A percentile compares a stretch with the other conserved stretches of the same genome.
phyloP scores from a whole-genome alignment of 2,329 filamentous ascomycete genomes.

The Neofusicoccum laricinum region DNA sequence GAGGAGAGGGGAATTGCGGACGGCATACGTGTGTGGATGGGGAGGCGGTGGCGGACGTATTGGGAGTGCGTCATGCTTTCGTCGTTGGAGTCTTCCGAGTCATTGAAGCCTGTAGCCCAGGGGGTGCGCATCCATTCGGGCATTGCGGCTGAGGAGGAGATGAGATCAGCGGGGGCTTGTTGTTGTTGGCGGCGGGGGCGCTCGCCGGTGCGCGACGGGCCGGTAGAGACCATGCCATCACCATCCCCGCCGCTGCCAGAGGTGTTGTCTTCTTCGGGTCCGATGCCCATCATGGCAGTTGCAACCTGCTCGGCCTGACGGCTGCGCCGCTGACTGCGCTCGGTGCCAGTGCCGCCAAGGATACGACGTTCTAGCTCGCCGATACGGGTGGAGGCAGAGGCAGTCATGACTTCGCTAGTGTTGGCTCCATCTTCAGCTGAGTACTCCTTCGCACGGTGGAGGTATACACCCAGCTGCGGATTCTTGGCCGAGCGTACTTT shows the following conservation, averaged over 20 bases:
- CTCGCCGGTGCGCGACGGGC: slow-evolving; percentile 18
- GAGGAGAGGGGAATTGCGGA: not conserved
- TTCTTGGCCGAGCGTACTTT: slow-evolving; percentile 55
- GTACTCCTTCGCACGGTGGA: slow-evolving; percentile 57
- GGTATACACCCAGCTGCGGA: slow-evolving; percentile 57
- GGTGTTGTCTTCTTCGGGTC: slow-evolving; percentile 37
- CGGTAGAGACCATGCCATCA: slow-evolving; percentile 29
- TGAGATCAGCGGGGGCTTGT: not conserved
- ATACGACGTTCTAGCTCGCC: slow-evolving; percentile 54
- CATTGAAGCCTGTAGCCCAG: not conserved
- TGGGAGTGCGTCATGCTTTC: not conserved
- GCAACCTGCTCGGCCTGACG: slow-evolving; percentile 24
- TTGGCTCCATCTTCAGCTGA: slow-evolving; percentile 44
- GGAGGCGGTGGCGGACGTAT: not conserved
- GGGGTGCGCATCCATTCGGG: slow-evolving; percentile 11
- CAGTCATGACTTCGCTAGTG: not conserved
- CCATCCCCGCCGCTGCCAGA: slow-evolving; percentile 46
- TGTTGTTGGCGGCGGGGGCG: not conserved
- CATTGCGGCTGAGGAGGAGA: not conserved
- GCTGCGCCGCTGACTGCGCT: slow-evolving; percentile 22
- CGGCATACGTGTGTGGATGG: not conserved
- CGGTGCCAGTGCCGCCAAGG: slow-evolving; percentile 37
- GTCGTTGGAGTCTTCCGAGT: not conserved
- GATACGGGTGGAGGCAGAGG: slow-evolving; percentile 51
- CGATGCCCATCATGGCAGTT: slow-evolving; percentile 14